These are phyloP conservation scores for Backusella morwellensis DNA, from an alignment of 192 early-diverging fungal genomes.

Conservation along the genomic window DNA sequence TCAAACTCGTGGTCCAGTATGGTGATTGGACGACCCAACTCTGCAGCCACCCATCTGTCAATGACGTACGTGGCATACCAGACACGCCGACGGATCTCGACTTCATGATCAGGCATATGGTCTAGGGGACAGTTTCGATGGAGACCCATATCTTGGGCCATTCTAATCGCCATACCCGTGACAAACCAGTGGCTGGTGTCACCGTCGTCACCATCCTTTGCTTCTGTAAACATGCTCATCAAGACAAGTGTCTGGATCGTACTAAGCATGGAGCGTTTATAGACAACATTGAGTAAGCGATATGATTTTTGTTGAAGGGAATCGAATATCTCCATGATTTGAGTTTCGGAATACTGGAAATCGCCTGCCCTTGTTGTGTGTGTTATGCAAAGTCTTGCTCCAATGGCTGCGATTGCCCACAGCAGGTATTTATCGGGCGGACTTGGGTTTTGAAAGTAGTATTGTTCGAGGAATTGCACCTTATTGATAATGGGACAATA, in stretches of 20 bases:
- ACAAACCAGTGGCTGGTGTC: slow-evolving; percentile 28
- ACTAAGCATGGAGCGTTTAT: slow-evolving; percentile 51
- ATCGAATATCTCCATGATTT: neutral
- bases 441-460: slow-evolving; percentile 19
- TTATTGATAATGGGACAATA: slow-evolving; percentile 31
- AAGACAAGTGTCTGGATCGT: slow-evolving; percentile 66
- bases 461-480: slow-evolving; percentile 21
- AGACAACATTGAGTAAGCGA: slow-evolving; percentile 56
- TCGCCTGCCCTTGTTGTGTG: neutral
- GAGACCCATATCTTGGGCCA: slow-evolving; percentile 79
- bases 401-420: slow-evolving; percentile 18
- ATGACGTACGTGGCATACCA: slow-evolving; percentile 73
- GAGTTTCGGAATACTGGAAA: neutral
- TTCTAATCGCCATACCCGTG: slow-evolving; percentile 54
- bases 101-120: slow-evolving; percentile 51
- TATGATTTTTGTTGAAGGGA: slow-evolving; percentile 37
- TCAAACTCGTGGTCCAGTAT: slow-evolving; percentile 44
- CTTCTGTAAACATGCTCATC: slow-evolving; percentile 51
- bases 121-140: slow-evolving; percentile 60
- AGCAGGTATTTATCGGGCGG: slow-evolving; percentile 26
- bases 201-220: neutral
- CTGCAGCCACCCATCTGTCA: slow-evolving; percentile 56
- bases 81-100: slow-evolving; percentile 64
- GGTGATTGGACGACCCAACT: slow-evolving; percentile 38
- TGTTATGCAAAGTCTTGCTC: neutral